These are phyloP conservation scores for Russula dissimulans DNA, from an alignment of 768 basidiomycete species.

Conservation along the genomic window DNA sequence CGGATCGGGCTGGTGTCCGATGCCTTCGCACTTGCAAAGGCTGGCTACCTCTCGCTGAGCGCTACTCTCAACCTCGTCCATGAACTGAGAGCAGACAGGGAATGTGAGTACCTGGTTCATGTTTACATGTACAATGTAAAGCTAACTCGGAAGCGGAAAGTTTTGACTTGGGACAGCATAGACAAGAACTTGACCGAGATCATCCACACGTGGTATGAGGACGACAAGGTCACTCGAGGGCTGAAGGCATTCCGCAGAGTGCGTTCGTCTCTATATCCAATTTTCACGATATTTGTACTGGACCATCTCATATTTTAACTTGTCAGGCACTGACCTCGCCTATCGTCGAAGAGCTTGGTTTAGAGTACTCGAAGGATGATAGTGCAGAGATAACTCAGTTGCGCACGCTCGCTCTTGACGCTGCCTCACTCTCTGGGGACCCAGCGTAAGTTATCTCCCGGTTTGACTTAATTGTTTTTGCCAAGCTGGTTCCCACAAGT, in stretches of 20 bases:
- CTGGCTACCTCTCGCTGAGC: slow-evolving; percentile 70
- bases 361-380: slow-evolving; percentile 59
- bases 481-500: slow-evolving; percentile 32
- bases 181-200: slow-evolving; percentile 45
- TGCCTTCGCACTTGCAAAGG: slow-evolving; percentile 66
- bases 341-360: slow-evolving; percentile 70
- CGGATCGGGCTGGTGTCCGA: slow-evolving; percentile 86
- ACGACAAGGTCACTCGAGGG: slow-evolving; percentile 41
- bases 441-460: slow-evolving; percentile 24
- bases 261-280: slow-evolving; percentile 18
- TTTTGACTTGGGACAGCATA: slow-evolving; percentile 75
- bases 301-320: neutral
- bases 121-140: neutral
- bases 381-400: slow-evolving; percentile 58
- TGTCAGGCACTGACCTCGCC: slow-evolving; percentile 58
- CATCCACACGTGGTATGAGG: slow-evolving; percentile 75
- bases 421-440: slow-evolving; percentile 42
- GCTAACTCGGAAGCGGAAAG: slow-evolving; percentile 31
- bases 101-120: slow-evolving; percentile 40
- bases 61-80: slow-evolving; percentile 67
- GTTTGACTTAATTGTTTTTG: slow-evolving; percentile 7
- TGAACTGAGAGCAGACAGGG: slow-evolving; percentile 61
- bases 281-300: neutral
- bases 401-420: slow-evolving; percentile 61
- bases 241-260: slow-evolving; percentile 57